Conservation (phyloP, 1,139 yeast species). For the Kurtzmaniella natalensis region DNA sequence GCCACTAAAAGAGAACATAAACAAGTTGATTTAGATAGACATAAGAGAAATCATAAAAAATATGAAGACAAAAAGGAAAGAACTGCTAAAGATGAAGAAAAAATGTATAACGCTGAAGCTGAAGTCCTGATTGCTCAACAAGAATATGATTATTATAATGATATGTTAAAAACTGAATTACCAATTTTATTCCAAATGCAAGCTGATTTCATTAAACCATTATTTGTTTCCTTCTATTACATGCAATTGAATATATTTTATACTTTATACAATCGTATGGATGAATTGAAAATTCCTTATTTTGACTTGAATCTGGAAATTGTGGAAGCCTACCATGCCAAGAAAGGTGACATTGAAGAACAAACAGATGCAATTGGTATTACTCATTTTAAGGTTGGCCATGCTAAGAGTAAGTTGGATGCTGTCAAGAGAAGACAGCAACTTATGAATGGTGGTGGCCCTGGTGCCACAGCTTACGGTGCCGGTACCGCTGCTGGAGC, state of each 20-base stretch:
- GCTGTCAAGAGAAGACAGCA: conserved; percentile 76
- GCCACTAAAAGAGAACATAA: conserved; percentile 93
- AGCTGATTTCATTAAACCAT: conserved; percentile 86
- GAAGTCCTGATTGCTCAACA: conserved; percentile 89
- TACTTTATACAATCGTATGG: conserved; percentile 85
- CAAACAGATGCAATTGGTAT: conserved; percentile 80
- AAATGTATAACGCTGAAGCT: conserved; percentile 81
- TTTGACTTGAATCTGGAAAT: conserved; percentile 84
- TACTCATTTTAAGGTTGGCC: conserved; percentile 86
- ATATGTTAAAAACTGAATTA: conserved; percentile 83
- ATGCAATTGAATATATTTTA: conserved; percentile 97
- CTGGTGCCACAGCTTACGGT: conserved; percentile 28
- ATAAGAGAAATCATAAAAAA: conserved; percentile 62
- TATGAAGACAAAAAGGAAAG: conserved; percentile 79
- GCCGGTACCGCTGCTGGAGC: conserved; percentile 23
- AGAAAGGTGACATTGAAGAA: conserved; percentile 90
- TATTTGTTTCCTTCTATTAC: conserved; percentile 89
- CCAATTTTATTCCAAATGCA: conserved; percentile 85
- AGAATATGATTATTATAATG: conserved; percentile 93
- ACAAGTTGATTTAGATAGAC: conserved; percentile 90
- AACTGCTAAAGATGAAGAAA: conserved; percentile 86
- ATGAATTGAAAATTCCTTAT: conserved; percentile 94
- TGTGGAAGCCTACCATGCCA: conserved; percentile 68
- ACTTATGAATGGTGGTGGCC: conserved; percentile 25
- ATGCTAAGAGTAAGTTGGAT: conserved; percentile 79